Percentiles rank a stretch among this genome's conserved stretches.
Conservation (phyloP, 768 basidiomycete species). For the Tremella yokohamensis region DNA sequence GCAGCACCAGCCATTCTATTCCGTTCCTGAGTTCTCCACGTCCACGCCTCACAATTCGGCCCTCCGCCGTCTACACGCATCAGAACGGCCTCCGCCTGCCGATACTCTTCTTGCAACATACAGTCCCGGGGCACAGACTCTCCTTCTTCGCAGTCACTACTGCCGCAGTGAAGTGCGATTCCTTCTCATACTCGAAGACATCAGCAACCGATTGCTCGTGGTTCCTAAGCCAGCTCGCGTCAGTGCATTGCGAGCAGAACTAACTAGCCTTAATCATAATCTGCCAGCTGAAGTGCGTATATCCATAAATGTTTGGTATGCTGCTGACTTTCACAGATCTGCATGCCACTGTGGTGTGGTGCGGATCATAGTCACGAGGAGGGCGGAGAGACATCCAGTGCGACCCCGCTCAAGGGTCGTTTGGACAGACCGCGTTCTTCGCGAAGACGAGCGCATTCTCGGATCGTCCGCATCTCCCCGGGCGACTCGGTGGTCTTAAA, state of each 20-base stretch:
- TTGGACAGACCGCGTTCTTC: constrained; percentile 49
- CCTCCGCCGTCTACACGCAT: constrained; percentile 23
- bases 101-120: constrained; percentile 65
- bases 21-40: constrained; percentile 39
- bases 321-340: constrained; percentile 35
- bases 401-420: constrained; percentile 59
- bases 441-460: constrained; percentile 71
- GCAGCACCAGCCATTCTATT: constrained; percentile 40
- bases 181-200: constrained; percentile 79
- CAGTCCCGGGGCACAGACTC: constrained; percentile 63
- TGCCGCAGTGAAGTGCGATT: constrained; percentile 90
- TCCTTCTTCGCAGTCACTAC: constrained; percentile 78
- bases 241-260: constrained; percentile 90
- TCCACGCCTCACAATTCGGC: constrained; percentile 15
- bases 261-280: constrained; percentile 92
- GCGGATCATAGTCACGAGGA: constrained; percentile 52
- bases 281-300: constrained; percentile 82
- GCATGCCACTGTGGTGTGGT: constrained; percentile 54
- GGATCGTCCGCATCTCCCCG: constrained; percentile 93
- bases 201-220: constrained; percentile 83
- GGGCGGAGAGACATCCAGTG: constrained; percentile 48
- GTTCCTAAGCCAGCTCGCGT: constrained; percentile 91
- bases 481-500: constrained; percentile 97
- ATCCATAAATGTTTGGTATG: not conserved
- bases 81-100: constrained; percentile 37